A percentile compares a stretch with the other conserved stretches of the same genome.
phyloP scores from a whole-genome alignment of 768 basidiomycete species.

The Wakefieldia striispora region DNA sequence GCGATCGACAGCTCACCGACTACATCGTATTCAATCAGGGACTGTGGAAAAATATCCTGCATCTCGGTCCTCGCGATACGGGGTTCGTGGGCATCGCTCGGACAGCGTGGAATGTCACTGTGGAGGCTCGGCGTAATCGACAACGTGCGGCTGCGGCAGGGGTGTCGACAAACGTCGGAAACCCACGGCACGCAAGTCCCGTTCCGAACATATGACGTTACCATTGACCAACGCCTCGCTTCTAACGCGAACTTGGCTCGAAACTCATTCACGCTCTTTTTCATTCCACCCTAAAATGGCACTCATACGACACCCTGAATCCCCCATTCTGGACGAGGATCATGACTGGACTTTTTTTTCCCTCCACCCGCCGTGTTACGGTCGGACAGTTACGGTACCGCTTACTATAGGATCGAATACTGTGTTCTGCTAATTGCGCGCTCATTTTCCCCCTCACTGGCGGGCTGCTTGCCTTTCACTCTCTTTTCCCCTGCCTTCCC shows the following conservation, averaged over 20 bases:
- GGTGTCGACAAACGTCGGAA: constrained; percentile 13
- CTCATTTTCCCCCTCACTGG: constrained; percentile 5
- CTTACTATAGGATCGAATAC: constrained; percentile 11
- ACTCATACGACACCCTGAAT: constrained; percentile 22
- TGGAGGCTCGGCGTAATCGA: constrained; percentile 50
- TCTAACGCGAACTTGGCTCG: constrained; percentile 2
- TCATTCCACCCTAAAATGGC: constrained; percentile 23
- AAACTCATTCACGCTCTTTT: constrained; percentile 17
- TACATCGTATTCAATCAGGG: constrained; percentile 48
- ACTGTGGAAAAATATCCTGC: constrained; percentile 64
- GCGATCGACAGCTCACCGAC: constrained; percentile 33
- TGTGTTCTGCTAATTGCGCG: constrained; percentile 23
- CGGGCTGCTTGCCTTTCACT: not conserved
- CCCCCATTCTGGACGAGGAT: constrained; percentile 26
- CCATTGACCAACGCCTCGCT: constrained; percentile 1
- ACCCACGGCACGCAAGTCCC: constrained; percentile 3
- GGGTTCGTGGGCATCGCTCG: constrained; percentile 47
- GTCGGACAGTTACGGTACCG: not conserved
- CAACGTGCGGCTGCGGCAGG: constrained; percentile 15
- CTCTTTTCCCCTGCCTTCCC: not conserved
- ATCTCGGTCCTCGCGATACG: constrained; percentile 47
- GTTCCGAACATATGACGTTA: constrained; percentile 19
- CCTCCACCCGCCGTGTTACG: too few species aligned
- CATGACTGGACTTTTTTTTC: constrained; percentile 15
- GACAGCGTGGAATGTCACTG: constrained; percentile 72